These are phyloP conservation scores for Cladosporium halotolerans DNA, from an alignment of 2,329 filamentous ascomycete species.

Conservation along the genomic window DNA sequence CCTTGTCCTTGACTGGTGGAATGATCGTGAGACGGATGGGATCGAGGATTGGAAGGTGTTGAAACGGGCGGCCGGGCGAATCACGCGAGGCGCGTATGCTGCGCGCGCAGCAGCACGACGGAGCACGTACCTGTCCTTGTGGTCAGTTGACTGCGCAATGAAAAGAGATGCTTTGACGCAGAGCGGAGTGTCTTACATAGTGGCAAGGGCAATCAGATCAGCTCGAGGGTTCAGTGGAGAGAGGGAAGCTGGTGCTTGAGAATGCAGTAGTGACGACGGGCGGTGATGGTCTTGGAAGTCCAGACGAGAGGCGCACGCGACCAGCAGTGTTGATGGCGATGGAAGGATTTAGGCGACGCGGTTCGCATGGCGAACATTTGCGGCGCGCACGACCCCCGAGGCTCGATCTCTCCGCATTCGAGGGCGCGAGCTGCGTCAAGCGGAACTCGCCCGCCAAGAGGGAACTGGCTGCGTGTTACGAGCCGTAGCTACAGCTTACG, in stretches of 20 bases:
- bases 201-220: no score
- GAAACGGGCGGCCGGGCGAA: conserved; percentile 15
- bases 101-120: conserved; percentile 53
- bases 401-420: conserved; percentile 2
- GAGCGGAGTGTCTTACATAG: no score
- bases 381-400: neutral
- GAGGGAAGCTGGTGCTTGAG: no score
- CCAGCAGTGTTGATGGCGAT: no score
- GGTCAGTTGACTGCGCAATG: no score
- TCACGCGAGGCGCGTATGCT: conserved; percentile 40
- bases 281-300: no score
- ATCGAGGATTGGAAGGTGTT: conserved; percentile 34
- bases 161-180: no score
- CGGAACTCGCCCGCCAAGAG: neutral
- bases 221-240: no score
- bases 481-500: neutral
- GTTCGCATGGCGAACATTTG: neutral
- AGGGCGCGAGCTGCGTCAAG: neutral
- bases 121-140: conserved; percentile 47
- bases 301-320: no score
- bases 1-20: conserved; percentile 34
- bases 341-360: no score
- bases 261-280: no score
- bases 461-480: neutral
- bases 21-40: conserved; percentile 31